Percentiles rank a stretch among this genome's conserved stretches.
Evolutionary conservation across 2,329 filamentous ascomycete genomes (phyloP).

Genomic region (Penicillium sp.): DNA sequence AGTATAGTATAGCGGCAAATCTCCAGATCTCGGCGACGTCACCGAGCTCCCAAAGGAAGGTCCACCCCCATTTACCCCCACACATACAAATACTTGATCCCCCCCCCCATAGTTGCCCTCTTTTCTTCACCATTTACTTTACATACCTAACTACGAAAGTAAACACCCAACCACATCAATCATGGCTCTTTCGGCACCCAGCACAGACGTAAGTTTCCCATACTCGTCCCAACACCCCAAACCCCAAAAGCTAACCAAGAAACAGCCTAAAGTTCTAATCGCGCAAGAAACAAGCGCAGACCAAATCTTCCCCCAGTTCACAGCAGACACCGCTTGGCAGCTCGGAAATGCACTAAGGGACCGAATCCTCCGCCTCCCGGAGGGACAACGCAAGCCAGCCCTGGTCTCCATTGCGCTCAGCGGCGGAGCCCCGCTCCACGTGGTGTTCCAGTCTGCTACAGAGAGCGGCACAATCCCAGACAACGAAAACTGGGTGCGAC

Average conservation of each 20-base stretch:
- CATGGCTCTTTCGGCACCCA: slow-evolving; percentile 33
- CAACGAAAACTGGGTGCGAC: slow-evolving; percentile 67
- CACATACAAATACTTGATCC: not conserved
- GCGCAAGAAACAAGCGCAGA: slow-evolving; percentile 32
- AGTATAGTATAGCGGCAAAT: too few species aligned
- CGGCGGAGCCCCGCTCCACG: slow-evolving; percentile 46
- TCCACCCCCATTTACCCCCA: slow-evolving; percentile 11
- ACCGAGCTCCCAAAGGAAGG: slow-evolving; percentile 10
- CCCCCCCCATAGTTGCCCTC: not conserved
- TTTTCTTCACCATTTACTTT: not conserved
- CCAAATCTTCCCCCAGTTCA: slow-evolving; percentile 40
- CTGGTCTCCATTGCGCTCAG: slow-evolving; percentile 43
- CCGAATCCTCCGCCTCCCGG: slow-evolving; percentile 38
- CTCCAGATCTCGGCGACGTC: slow-evolving; percentile 1
- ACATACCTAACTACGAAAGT: not conserved
- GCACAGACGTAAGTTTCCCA: slow-evolving; percentile 30
- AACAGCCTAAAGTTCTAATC: slow-evolving; percentile 30
- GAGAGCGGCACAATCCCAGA: slow-evolving; percentile 68
- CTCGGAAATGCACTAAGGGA: slow-evolving; percentile 41
- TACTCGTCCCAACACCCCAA: not conserved
- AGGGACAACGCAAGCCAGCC: slow-evolving; percentile 37
- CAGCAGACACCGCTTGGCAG: slow-evolving; percentile 39
- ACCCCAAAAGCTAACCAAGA: slow-evolving; percentile 1
- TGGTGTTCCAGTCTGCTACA: slow-evolving; percentile 69
- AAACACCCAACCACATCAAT: slow-evolving; percentile 4